Evolutionary conservation across 306 rosid species (phyloP), one percentile per base, ranked within the genome.

Genomic region (Acacia acuminata): DNA sequence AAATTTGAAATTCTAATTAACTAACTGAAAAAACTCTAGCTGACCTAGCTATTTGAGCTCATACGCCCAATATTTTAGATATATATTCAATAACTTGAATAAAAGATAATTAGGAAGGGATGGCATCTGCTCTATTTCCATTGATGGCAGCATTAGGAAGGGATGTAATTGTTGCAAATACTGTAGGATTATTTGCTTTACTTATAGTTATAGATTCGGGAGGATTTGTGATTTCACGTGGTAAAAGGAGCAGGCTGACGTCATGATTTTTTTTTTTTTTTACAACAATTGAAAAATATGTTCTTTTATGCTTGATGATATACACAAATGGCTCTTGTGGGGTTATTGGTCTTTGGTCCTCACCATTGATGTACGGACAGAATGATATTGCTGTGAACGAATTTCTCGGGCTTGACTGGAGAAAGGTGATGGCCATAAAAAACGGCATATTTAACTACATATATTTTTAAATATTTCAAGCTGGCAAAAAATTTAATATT

Each of bases 81-180:
- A 34, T 34, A 34, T 34, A 30, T 30, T 30, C 32, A 30, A 30
- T 30, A 30, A 30, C 32, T 30, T 30, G 2, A 30, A 30, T 30
- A 30, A 30, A 30, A 30, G 32, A 30, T 30, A 30, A 30, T 30
- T 30, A 30, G 2, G 32, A 30, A 30, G 32, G 32, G 83, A 89
- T 91, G 97, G 98, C 97, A 30, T 93, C 97, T n/a, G 88, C 89
- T 40, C 64, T 94, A 53, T 94, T 94, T 84, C 96, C 94, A 61
- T 70, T 88, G 43, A 88, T 91, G 85, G 94, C 94, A 40, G 94
- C 90, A 71, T 34, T 92, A 13, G 97, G 97, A 84, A 90, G 98
- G 81, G 79, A 86, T 84, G 71, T 92, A 60, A 78, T 93, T 72
- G 90, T 93, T 53, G 94, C 97, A 58, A 87, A 71, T 89, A 90